Base-by-base conservation (phyloP, 1,284 basidiomycete genomes). In the Coriolopsis trogii region DNA sequence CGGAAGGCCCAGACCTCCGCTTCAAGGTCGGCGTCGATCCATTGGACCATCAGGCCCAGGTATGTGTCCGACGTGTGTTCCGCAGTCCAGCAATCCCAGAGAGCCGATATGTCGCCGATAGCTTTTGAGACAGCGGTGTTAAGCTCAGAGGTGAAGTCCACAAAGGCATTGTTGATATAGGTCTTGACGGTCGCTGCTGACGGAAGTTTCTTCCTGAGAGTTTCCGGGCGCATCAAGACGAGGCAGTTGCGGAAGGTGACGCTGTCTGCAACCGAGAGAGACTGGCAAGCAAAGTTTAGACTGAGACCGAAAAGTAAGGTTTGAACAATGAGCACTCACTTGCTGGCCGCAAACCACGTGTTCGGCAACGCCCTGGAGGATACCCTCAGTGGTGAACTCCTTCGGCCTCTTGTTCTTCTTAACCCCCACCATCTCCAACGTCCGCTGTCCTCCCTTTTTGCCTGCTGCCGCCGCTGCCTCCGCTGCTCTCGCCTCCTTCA, bases 211-310 rank as follows among this genome's bases (percentile, higher is more conserved):
- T 25, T 16, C 3, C 31, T 31, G 1, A 9, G 15, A 0, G 44
- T 52, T 28, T 42, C 47, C 4, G 50, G 44, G n/a, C 45, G 43
- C 50, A 52, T 47, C 1, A n/a, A 16, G 2, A 52, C 44, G 0
- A 52, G 25, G 20, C 50, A 52, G 23, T 52, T 52, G 3, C 26
- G 28, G 21, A 52, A 52, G n/a, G n/a, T n/a, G n/a, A n/a, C n/a
- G n/a, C n/a, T n/a, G n/a, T n/a, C n/a, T n/a, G n/a, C n/a, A n/a
- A n/a, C n/a, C n/a, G n/a, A n/a, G n/a, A n/a, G n/a, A n/a, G n/a
- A n/a, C n/a, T n/a, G n/a, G n/a, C n/a, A n/a, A n/a, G n/a, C n/a
- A n/a, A n/a, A n/a, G n/a, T n/a, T n/a, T n/a, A n/a, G n/a, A n/a
- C n/a, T n/a, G n/a, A n/a, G n/a, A n/a, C n/a, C n/a, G n/a, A n/a